Evolutionary conservation across 1,284 basidiomycete genomes (phyloP), one percentile per base, ranked within the genome.

Genomic region (Coniferiporia weirii): DNA sequence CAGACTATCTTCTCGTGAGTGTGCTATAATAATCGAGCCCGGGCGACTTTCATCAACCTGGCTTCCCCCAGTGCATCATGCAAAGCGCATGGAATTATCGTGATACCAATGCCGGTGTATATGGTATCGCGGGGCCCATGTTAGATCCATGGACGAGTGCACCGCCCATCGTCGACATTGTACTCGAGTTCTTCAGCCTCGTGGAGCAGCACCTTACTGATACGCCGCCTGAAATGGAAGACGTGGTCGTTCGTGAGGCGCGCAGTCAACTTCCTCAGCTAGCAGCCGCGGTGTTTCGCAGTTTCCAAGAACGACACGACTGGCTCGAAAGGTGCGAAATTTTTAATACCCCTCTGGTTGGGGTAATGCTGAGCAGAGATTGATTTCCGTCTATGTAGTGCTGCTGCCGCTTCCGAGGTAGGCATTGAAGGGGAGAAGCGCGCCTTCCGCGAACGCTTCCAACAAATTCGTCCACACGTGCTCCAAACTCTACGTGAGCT

Each of bases 101-200:
- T 36, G 79, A 83, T 51, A 83, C 87, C 63, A 87, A 90, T 64
- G 69, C 80, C 3, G 78, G 79, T 3, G 78, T 88, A 5, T 99
- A 98, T 69, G 91, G 90, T 27, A 77, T 98, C 53, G 78, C 83
- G 12, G 74, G 80, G 36, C 86, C 86, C 0, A 83, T 87, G 75
- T 78, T 82, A 58, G 83, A 89, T 64, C 84, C 92, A 1, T 99
- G 96, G 96, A 93, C 93, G 1, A 93, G 85, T 69, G 78, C 79
- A 64, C 76, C 81, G 6, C 71, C 74, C 0, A 72, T 91, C 49
- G 82, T 97, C 57, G 85, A 91, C 52, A 78, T 86, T 22, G 73
- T 93, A 2, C 79, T 89, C 47, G 79, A 80, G 49, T 79, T 95
- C 19, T 95, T 95, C 67, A 81, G 86, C 54, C 71, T 81, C 1